These are phyloP conservation scores for Rhodomyrtus tomentosa DNA, from an alignment of 345 rosid genomes.

Conservation along the genomic window DNA sequence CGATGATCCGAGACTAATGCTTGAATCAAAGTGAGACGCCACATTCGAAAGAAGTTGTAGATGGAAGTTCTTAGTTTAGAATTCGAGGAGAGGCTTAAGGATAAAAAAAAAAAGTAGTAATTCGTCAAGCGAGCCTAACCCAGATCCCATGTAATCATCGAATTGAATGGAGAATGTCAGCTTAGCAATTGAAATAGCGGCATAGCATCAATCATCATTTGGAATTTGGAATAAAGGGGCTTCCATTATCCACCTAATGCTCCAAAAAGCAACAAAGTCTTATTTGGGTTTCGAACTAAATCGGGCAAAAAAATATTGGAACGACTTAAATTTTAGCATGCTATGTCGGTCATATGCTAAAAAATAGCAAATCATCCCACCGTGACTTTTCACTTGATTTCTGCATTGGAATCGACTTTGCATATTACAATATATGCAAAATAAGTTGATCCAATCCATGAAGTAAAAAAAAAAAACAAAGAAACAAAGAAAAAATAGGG, in stretches of 20 bases:
- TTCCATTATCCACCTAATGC: not conserved
- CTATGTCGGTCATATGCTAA: too few relatives aligned
- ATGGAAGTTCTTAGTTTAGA: not conserved
- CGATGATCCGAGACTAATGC: too few relatives aligned
- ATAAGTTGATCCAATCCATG: not conserved
- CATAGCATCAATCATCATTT: not conserved
- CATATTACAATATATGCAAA: rapidly evolving
- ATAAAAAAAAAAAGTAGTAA: too few relatives aligned
- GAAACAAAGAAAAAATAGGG: not conserved
- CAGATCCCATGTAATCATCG: rapidly evolving
- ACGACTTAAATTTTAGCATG: too few relatives aligned
- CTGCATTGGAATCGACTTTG: too few relatives aligned
- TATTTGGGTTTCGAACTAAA: not conserved
- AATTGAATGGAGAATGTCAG: not conserved
- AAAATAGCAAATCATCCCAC: not conserved
- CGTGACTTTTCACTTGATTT: not conserved
- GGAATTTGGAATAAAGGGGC: not conserved
- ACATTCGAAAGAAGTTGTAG: too few relatives aligned
- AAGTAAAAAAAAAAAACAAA: too few relatives aligned
- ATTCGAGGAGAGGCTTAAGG: not conserved
- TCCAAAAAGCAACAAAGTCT: not conserved
- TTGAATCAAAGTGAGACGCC: too few relatives aligned
- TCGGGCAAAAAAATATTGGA: too few relatives aligned
- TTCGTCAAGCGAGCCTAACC: too few relatives aligned
- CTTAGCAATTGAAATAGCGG: not conserved